A percentile compares a stretch with the other conserved stretches of the same genome.
Conservation (phyloP, 83 land plant species). For the Picea engelmannii region DNA sequence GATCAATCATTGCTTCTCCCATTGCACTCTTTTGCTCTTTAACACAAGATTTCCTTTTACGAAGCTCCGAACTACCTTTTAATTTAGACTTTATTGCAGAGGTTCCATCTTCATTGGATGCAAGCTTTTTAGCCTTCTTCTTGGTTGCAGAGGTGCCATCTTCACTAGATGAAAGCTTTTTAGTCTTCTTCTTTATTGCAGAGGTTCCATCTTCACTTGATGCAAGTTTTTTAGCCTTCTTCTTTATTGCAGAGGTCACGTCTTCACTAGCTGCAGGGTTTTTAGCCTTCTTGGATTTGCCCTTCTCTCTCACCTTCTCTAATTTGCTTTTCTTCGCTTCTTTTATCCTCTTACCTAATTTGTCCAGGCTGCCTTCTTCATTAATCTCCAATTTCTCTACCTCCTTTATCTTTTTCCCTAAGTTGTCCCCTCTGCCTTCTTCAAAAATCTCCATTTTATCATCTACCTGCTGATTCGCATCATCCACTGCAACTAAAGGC, state of each 20-base stretch:
- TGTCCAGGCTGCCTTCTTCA: constrained; percentile 7
- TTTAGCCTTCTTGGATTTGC: constrained; percentile 25
- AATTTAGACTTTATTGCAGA: neutral
- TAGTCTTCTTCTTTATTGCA: constrained; percentile 16
- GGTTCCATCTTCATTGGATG: too few species aligned
- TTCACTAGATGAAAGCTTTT: neutral
- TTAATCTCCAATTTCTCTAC: constrained; percentile 12
- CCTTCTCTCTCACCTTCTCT: constrained; percentile 23
- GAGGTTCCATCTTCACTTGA: constrained; percentile 4
- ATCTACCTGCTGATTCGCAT: constrained; percentile 17
- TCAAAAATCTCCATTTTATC: constrained; percentile 6
- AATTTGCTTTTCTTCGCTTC: neutral
- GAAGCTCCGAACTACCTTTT: neutral
- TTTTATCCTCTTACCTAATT: neutral
- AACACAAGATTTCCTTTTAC: neutral
- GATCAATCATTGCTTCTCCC: neutral
- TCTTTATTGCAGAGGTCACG: constrained; percentile 9
- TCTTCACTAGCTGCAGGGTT: neutral
- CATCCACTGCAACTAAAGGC: neutral
- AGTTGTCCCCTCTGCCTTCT: neutral
- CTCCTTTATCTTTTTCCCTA: constrained; percentile 15
- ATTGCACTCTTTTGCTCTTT: neutral
- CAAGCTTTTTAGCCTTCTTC: too few species aligned
- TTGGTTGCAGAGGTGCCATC: neutral
- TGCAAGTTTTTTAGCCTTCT: constrained; percentile 22